These are phyloP conservation scores for Lodderomyces jiufengensis DNA, from an alignment of 1,139 yeast species.

Conservation along the genomic window DNA sequence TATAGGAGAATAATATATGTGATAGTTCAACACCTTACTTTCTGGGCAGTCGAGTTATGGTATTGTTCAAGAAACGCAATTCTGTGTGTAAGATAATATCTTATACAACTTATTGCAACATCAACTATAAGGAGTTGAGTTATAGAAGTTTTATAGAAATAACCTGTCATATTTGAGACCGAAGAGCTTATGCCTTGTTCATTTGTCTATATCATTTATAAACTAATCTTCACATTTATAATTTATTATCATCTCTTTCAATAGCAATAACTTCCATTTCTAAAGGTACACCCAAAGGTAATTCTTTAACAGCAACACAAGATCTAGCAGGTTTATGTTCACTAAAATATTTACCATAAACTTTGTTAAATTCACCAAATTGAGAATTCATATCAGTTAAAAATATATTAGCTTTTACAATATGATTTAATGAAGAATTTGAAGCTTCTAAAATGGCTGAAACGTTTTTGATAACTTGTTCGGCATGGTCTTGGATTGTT, in stretches of 20 bases:
- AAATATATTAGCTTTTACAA: constrained; percentile 84
- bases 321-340: constrained; percentile 93
- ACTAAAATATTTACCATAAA: constrained; percentile 75
- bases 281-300: constrained; percentile 79
- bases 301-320: constrained; percentile 84
- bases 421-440: constrained; percentile 74
- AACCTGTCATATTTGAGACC: too few relatives aligned
- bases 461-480: constrained; percentile 78
- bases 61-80: too few relatives aligned
- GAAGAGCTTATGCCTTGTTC: too few relatives aligned
- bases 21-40: too few relatives aligned
- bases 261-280: constrained; percentile 79
- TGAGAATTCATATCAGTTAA: constrained; percentile 77
- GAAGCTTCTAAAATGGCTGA: constrained; percentile 74
- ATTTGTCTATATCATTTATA: too few relatives aligned
- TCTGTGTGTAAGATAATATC: too few relatives aligned
- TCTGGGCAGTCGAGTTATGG: too few relatives aligned
- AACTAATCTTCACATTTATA: too few relatives aligned
- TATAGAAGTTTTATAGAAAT: too few relatives aligned
- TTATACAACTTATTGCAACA: too few relatives aligned
- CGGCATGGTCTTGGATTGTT: constrained; percentile 72
- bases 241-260: constrained; percentile 45
- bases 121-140: too few relatives aligned
- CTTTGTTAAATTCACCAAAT: constrained; percentile 78
- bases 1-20: too few relatives aligned